Percentiles rank a stretch among this genome's conserved stretches.
Conservation (phyloP, 768 basidiomycete species). For the Kockovaella imperatae region DNA sequence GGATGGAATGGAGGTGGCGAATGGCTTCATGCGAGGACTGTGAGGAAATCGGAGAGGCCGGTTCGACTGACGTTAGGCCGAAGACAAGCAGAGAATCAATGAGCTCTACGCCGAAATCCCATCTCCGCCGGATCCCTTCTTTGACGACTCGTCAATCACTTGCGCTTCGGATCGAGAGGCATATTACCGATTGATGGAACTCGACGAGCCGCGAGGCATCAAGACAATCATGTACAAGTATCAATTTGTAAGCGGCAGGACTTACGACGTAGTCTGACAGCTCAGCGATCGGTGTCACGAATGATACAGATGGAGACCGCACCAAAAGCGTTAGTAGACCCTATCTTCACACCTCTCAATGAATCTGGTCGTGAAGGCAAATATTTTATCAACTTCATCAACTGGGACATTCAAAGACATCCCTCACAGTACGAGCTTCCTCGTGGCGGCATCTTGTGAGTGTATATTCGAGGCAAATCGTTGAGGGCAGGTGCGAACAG, state of each 20-base stretch:
- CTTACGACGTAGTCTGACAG: neutral
- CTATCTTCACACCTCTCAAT: slow-evolving; percentile 18
- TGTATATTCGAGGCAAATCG: neutral
- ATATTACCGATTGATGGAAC: slow-evolving; percentile 4
- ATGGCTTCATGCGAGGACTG: slow-evolving; percentile 5
- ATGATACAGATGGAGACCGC: slow-evolving; percentile 33
- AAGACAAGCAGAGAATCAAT: slow-evolving; percentile 14
- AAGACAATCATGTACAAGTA: slow-evolving; percentile 20
- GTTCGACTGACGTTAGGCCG: slow-evolving; percentile 1
- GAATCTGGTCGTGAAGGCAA: slow-evolving; percentile 18
- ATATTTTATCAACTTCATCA: slow-evolving; percentile 26
- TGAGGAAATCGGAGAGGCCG: slow-evolving; percentile 2
- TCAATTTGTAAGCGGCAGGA: slow-evolving; percentile 19
- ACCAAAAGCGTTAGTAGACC: slow-evolving; percentile 24
- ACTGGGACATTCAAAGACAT: slow-evolving; percentile 29
- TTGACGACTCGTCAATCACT: neutral
- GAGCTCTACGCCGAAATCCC: slow-evolving; percentile 27
- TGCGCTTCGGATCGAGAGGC: slow-evolving; percentile 12
- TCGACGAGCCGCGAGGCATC: slow-evolving; percentile 15
- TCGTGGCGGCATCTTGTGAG: slow-evolving; percentile 36
- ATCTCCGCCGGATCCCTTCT: slow-evolving; percentile 17
- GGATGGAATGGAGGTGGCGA: slow-evolving; percentile 5
- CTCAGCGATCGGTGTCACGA: slow-evolving; percentile 23
- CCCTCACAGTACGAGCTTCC: slow-evolving; percentile 36
- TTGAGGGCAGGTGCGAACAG: slow-evolving; percentile 40